phyloP scores from a whole-genome alignment of 345 rosid species.

The Microcos paniculata region DNA sequence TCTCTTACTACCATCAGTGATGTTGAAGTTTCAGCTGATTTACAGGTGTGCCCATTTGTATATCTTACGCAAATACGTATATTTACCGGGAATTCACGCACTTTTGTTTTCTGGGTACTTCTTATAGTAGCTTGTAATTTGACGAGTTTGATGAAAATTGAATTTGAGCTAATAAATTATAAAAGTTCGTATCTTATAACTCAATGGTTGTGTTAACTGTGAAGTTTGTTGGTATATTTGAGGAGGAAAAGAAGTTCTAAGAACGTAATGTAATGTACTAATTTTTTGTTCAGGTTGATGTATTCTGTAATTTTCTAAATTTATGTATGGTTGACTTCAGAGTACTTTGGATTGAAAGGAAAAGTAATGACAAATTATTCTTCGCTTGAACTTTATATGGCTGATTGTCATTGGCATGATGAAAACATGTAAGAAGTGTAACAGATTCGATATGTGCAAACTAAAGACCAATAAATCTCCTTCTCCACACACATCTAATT shows the following conservation, averaged over 20 bases:
- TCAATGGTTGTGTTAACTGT: not conserved
- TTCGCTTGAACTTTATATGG: not conserved
- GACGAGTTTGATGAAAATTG: not conserved
- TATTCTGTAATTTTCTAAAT: not conserved
- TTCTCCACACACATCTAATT: not conserved
- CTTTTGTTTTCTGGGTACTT: not conserved
- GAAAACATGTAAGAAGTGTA: not conserved
- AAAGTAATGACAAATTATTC: not conserved
- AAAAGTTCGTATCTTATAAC: not conserved
- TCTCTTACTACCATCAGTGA: slow-evolving; percentile 87
- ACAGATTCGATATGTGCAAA: not conserved
- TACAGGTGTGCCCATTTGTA: slow-evolving; percentile 49
- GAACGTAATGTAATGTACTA: no score
- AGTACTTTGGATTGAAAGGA: not conserved
- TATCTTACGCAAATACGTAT: not conserved
- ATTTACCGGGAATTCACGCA: not conserved
- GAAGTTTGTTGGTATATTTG: not conserved
- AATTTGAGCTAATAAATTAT: not conserved
- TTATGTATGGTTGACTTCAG: not conserved
- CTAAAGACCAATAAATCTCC: not conserved
- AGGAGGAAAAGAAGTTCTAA: not conserved
- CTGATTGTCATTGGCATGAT: not conserved
- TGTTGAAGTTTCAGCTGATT: slow-evolving; percentile 77
- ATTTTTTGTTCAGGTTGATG: not conserved
- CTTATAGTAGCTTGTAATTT: not conserved